Conservation (phyloP, 495 filamentous ascomycete species). For the Emericellopsis terricola region DNA sequence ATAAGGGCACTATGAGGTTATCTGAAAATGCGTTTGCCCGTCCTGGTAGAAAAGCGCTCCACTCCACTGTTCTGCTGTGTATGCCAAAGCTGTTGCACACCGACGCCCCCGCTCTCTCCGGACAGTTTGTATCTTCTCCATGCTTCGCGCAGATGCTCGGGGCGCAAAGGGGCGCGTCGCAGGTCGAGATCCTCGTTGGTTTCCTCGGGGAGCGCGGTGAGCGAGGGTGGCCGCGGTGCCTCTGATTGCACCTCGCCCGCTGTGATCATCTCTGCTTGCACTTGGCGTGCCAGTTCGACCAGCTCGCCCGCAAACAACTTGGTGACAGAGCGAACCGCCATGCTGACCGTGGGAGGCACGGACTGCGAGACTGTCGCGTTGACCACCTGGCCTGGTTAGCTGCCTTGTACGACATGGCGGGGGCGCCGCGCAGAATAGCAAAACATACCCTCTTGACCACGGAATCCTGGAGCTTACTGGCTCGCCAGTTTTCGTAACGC, state of each 20-base stretch:
- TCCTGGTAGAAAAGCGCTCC: slow-evolving; percentile 40
- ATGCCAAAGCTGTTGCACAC: slow-evolving; percentile 52
- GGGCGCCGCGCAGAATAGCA: not conserved
- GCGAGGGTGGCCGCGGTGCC: slow-evolving; percentile 12
- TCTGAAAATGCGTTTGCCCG: slow-evolving; percentile 47
- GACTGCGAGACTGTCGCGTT: slow-evolving; percentile 85
- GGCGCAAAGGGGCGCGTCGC: slow-evolving; percentile 53
- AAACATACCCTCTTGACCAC: slow-evolving; percentile 31
- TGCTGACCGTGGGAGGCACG: slow-evolving; percentile 58
- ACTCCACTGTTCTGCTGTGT: slow-evolving; percentile 37
- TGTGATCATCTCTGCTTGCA: slow-evolving; percentile 62
- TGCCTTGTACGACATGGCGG: slow-evolving; percentile 3
- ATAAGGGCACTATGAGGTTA: too few species aligned
- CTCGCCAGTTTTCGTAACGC: slow-evolving; percentile 52
- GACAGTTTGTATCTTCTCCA: slow-evolving; percentile 51
- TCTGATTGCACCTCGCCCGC: slow-evolving; percentile 29
- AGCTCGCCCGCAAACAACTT: slow-evolving; percentile 76
- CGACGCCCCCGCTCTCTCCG: slow-evolving; percentile 53
- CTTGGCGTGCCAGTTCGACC: slow-evolving; percentile 58
- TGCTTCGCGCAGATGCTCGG: slow-evolving; percentile 70
- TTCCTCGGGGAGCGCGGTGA: slow-evolving; percentile 10
- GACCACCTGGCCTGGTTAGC: slow-evolving; percentile 35
- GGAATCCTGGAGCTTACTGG: slow-evolving; percentile 33
- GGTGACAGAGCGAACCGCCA: slow-evolving; percentile 60
- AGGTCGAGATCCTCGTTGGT: slow-evolving; percentile 14